A percentile compares a stretch with the other conserved stretches of the same genome.
These are phyloP conservation scores for Babesia ovata DNA, from an alignment of 169 alveolate species.

Conservation along the genomic window DNA sequence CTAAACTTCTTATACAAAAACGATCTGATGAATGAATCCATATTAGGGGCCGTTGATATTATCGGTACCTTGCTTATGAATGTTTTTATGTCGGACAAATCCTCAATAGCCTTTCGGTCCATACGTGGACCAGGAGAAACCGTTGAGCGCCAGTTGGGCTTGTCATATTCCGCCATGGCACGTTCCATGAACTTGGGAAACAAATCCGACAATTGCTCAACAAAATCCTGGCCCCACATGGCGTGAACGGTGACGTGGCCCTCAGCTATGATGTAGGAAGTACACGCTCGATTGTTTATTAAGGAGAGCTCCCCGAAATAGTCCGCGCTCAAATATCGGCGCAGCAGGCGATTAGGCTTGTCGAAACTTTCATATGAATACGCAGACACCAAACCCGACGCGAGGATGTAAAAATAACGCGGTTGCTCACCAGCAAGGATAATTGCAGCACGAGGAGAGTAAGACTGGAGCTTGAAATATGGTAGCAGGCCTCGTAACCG, in stretches of 20 bases:
- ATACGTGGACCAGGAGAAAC: neutral
- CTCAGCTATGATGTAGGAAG: constrained; percentile 71
- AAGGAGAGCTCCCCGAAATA: constrained; percentile 76
- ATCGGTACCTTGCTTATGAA: constrained; percentile 38
- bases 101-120: constrained; percentile 2
- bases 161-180: constrained; percentile 14
- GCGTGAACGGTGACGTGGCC: constrained; percentile 75
- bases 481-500: constrained; percentile 24
- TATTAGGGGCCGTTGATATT: constrained; percentile 7
- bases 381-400: constrained; percentile 79
- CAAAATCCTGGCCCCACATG: constrained; percentile 26
- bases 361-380: constrained; percentile 70
- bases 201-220: constrained; percentile 38
- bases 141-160: neutral
- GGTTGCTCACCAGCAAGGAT: constrained; percentile 78
- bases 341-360: constrained; percentile 48
- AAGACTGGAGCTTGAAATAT: constrained; percentile 57
- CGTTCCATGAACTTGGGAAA: constrained; percentile 41
- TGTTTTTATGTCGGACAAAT: neutral
- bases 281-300: constrained; percentile 59
- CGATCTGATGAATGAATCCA: constrained; percentile 9
- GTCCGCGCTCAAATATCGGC: constrained; percentile 63
- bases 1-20: constrained; percentile 27
- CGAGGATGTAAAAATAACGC: constrained; percentile 66
- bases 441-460: constrained; percentile 69